phyloP scores from a whole-genome alignment of 768 basidiomycete species.

The Boletus edulis region DNA sequence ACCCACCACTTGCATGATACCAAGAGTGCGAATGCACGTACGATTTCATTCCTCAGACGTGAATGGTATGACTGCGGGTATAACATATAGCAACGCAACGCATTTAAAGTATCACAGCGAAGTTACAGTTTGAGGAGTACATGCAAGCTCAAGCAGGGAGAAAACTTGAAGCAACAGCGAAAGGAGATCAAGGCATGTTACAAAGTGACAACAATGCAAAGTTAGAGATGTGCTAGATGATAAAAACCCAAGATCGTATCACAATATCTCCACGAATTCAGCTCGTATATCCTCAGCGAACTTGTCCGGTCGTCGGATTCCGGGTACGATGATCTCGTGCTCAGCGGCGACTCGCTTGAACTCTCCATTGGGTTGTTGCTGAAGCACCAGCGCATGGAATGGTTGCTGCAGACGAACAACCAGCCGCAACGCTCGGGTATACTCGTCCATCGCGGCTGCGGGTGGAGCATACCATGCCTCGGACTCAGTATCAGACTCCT shows the following conservation, averaged over 20 bases:
- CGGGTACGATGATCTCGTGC: background rate
- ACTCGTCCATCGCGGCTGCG: background rate
- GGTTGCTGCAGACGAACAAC: background rate
- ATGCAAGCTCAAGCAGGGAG: too few species aligned
- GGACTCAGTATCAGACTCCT: background rate
- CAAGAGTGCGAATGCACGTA: too few species aligned
- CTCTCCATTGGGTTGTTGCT: background rate
- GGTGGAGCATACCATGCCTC: background rate
- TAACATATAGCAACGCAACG: too few species aligned
- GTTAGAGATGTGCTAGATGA: too few species aligned
- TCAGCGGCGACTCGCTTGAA: background rate
- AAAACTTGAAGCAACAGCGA: too few species aligned
- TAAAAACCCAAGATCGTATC: background rate
- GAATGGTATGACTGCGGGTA: too few species aligned
- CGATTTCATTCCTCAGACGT: too few species aligned
- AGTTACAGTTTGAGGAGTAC: too few species aligned
- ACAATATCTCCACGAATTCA: background rate
- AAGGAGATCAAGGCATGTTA: too few species aligned
- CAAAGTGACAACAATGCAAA: too few species aligned
- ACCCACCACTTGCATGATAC: too few species aligned
- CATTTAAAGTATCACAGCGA: too few species aligned
- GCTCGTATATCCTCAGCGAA: background rate
- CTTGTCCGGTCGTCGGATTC: background rate
- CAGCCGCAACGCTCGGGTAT: background rate
- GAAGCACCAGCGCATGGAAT: background rate